phyloP scores from a whole-genome alignment of 306 rosid genomes.

The Ormosia semicastrata region DNA sequence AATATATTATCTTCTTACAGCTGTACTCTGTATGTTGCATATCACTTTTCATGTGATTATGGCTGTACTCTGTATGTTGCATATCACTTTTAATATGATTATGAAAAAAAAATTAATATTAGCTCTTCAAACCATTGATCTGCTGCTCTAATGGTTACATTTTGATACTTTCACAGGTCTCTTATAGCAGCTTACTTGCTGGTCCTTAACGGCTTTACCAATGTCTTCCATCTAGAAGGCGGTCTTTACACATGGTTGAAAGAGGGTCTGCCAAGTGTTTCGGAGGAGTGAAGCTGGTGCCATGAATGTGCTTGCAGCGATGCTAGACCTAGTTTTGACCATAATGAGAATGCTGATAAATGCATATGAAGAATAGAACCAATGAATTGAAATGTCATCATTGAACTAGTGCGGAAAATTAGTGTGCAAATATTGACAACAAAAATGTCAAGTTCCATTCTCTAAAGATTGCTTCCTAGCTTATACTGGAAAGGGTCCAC shows the following conservation, averaged over 20 bases:
- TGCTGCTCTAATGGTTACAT: background rate
- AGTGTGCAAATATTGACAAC: conserved; percentile 19
- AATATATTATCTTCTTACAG: background rate
- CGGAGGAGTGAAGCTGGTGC: conserved; percentile 51
- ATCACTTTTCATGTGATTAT: background rate
- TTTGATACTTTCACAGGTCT: conserved; percentile 55
- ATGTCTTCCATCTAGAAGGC: conserved; percentile 92
- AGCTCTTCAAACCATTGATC: background rate
- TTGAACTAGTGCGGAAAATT: conserved; percentile 29
- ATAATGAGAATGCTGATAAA: conserved; percentile 32
- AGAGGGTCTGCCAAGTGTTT: conserved; percentile 62
- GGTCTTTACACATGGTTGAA: conserved; percentile 87
- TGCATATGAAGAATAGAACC: conserved; percentile 22
- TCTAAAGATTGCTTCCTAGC: conserved; percentile 10
- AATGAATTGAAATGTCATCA: conserved; percentile 24
- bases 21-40: background rate
- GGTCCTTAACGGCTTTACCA: conserved; percentile 76
- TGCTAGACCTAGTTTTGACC: conserved; percentile 48
- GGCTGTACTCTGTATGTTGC: background rate
- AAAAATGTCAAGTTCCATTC: conserved; percentile 2
- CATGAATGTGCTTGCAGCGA: conserved; percentile 17
- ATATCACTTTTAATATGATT: background rate
- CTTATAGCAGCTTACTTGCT: conserved; percentile 96
- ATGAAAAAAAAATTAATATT: background rate
- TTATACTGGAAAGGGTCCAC: conserved; percentile 6